Percentiles rank a stretch among this genome's conserved stretches.
Evolutionary conservation across 2,329 filamentous ascomycete species (phyloP).

Genomic region (Allantophomopsis cytisporea): DNA sequence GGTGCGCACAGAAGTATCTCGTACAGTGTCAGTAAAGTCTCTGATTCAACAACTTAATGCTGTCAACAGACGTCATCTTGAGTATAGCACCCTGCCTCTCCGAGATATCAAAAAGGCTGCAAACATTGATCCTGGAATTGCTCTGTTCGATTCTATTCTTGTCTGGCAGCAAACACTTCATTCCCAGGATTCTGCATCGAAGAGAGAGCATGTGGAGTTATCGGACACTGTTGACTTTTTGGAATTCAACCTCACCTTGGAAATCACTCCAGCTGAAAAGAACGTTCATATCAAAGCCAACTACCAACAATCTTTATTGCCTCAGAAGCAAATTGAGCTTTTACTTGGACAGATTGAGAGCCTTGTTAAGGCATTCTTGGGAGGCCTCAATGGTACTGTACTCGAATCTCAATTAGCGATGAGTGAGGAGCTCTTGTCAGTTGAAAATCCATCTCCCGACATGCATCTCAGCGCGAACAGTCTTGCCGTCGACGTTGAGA

Average conservation of each 20-base stretch:
- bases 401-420: slow-evolving; percentile 5
- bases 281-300: slow-evolving; percentile 36
- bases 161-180: slow-evolving; percentile 70
- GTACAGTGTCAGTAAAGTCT: slow-evolving; percentile 37
- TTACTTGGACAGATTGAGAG: slow-evolving; percentile 48
- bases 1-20: slow-evolving; percentile 45
- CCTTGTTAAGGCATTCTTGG: slow-evolving; percentile 28
- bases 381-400: slow-evolving; percentile 3
- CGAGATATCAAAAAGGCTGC: slow-evolving; percentile 53
- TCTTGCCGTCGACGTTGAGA: slow-evolving; percentile 15
- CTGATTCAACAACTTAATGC: slow-evolving; percentile 50
- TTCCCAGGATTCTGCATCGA: slow-evolving; percentile 3
- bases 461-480: slow-evolving; percentile 5
- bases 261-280: slow-evolving; percentile 50
- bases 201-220: slow-evolving; percentile 30
- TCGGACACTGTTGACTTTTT: slow-evolving; percentile 53
- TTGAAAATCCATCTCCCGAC: slow-evolving; percentile 10
- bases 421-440: slow-evolving; percentile 9
- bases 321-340: slow-evolving; percentile 35
- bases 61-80: slow-evolving; percentile 50
- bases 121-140: slow-evolving; percentile 35
- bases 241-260: slow-evolving; percentile 64
- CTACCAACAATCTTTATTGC: slow-evolving; percentile 38
- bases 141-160: slow-evolving; percentile 65
- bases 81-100: slow-evolving; percentile 49